phyloP scores from a whole-genome alignment of 2,329 filamentous ascomycete species.

The Ophiocordyceps camponoti-floridani region DNA sequence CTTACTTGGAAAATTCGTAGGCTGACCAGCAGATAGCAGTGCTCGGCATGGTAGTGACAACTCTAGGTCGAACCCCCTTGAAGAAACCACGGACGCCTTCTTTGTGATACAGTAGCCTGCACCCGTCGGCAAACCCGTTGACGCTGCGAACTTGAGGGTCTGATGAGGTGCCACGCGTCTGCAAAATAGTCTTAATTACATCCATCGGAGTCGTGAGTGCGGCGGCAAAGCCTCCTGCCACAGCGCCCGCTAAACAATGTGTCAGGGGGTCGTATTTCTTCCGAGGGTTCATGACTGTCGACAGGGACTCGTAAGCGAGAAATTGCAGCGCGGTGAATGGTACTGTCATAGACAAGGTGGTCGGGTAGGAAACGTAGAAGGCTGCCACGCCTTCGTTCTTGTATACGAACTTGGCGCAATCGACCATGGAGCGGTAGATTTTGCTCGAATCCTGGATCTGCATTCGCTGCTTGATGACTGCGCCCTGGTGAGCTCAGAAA shows the following conservation, averaged over 20 bases:
- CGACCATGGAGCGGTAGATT: conserved; percentile 66
- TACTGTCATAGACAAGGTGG: conserved; percentile 94
- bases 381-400: conserved; percentile 71
- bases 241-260: conserved; percentile 79
- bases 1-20: conserved; percentile 51
- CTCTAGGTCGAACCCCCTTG: conserved; percentile 75
- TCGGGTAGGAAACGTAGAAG: conserved; percentile 97
- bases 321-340: conserved; percentile 96
- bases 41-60: conserved; percentile 94
- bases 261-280: conserved; percentile 83
- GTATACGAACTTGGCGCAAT: conserved; percentile 83
- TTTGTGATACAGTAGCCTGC: conserved; percentile 61
- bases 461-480: conserved; percentile 99
- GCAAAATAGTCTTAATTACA: conserved; percentile 93
- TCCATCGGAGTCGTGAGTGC: conserved; percentile 92
- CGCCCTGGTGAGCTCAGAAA: background rate
- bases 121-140: conserved; percentile 65
- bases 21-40: conserved; percentile 98
- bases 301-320: conserved; percentile 92
- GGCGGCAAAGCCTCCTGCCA: conserved; percentile 85
- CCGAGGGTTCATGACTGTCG: conserved; percentile 75
- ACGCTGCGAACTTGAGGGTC: conserved; percentile 73
- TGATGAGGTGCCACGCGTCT: conserved; percentile 71
- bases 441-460: conserved; percentile 86
- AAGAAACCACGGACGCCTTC: conserved; percentile 82